Conservation (phyloP, 768 basidiomycete species). For the Hydnum rufescens region DNA sequence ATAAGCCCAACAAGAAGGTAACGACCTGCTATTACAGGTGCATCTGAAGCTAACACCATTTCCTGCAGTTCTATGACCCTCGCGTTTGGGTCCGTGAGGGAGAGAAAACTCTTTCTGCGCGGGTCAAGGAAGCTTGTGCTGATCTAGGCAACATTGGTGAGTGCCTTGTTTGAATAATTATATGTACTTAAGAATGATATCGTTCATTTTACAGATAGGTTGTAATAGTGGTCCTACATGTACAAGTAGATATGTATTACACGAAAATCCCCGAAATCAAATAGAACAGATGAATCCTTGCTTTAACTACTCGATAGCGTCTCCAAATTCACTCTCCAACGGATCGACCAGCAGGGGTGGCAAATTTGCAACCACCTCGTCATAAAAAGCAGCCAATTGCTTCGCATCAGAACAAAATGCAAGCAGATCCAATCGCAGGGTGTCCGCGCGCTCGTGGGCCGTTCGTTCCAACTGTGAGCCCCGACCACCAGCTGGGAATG, state of each 20-base stretch:
- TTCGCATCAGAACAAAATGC: slow-evolving; percentile 43
- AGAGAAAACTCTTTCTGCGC: slow-evolving; percentile 72
- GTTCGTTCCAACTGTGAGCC: not conserved
- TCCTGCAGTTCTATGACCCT: slow-evolving; percentile 63
- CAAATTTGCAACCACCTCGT: slow-evolving; percentile 40
- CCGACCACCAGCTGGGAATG: not conserved
- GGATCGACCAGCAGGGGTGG: no score
- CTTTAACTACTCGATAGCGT: no score
- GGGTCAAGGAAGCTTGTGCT: slow-evolving; percentile 83
- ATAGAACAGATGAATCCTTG: no score
- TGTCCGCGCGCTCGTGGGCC: slow-evolving; percentile 26
- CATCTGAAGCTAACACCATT: slow-evolving; percentile 1
- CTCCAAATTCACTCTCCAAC: no score
- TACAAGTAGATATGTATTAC: no score
- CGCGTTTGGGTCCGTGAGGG: slow-evolving; percentile 98
- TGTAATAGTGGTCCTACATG: not conserved
- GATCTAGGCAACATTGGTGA: slow-evolving; percentile 61
- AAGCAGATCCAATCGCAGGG: slow-evolving; percentile 37
- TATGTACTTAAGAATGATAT: not conserved
- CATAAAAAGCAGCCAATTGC: slow-evolving; percentile 45
- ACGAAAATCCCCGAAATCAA: no score
- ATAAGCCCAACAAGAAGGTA: slow-evolving; percentile 99
- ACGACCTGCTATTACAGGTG: not conserved
- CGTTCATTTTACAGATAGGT: not conserved
- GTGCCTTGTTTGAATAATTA: slow-evolving; percentile 12